Base-by-base conservation (phyloP, 805 yeast species). In the Gaillardinia entomophila region DNA sequence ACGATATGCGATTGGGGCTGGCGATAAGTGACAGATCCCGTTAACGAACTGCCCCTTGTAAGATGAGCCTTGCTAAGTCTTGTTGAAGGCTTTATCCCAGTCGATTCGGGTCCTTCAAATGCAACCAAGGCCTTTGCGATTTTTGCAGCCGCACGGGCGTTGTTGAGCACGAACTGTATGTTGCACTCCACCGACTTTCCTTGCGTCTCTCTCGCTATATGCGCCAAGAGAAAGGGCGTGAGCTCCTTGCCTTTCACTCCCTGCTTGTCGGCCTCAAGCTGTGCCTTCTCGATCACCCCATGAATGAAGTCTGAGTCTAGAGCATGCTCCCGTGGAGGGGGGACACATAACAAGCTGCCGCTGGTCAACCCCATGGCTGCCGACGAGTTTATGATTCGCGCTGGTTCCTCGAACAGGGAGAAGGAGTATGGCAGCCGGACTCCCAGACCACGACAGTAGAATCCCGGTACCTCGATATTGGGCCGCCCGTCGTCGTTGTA, bases 281-380 rank as follows among this genome's bases (percentile, higher is more conserved):
- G 67, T 1, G 95, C 87, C 6, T 62, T 58, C 3, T 66, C 68
- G 33, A 87, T 84, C 13, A 83, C 69, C 2, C 38, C 49, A 36
- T 66, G 65, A 16, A 87, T 82, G 30, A 70, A 60, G 0, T 48
- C 60, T 3, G 73, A 62, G 19, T 73, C 69, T 35, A 87, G 55
- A 0, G 94, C 86, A 24, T 68, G 54, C 3, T 72, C 71, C 6
- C 47, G 53, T 0, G 95, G 94, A 0, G 95, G 89, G 0, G 96
- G 96, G 8, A 84, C 69, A 51, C 96, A 87, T 44, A 87, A 77
- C 8, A 88, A 69, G 37, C 68, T 75, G 1, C 96, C 96, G n/a
- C 81, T 72, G 0, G 62, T 48, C 37, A 85, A 57, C 0, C 63
- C 59, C 70, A 87, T 63, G 2, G 46, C 34, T 6, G 62, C 55